phyloP scores from a whole-genome alignment of 306 rosid genomes.

The Pterocarpus santalinus region DNA sequence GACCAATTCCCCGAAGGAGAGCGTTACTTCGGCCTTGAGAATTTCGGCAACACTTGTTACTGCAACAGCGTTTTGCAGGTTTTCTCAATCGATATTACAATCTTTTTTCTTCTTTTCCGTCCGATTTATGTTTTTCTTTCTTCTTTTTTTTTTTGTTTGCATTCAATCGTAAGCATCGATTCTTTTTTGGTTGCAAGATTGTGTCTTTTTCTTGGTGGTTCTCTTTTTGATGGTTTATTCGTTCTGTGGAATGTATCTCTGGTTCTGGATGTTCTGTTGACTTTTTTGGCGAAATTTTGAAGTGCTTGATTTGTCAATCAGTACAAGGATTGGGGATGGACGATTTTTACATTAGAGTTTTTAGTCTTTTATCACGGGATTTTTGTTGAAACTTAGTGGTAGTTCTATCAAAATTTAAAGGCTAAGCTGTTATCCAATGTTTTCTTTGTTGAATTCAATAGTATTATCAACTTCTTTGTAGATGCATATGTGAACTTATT shows the following conservation, averaged over 20 bases:
- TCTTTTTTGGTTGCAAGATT: neutral
- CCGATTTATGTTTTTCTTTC: conserved; percentile 21
- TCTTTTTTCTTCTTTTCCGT: neutral
- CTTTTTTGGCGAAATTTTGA: neutral
- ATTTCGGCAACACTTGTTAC: conserved; percentile 98
- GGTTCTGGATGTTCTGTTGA: conserved; percentile 19
- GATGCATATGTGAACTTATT: neutral
- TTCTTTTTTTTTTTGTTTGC: neutral
- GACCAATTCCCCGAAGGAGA: conserved; percentile 99
- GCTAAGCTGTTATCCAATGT: neutral
- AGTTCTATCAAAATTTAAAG: neutral
- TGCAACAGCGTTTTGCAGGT: conserved; percentile 99
- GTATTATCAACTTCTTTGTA: neutral
- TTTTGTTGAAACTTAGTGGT: conserved; percentile 3
- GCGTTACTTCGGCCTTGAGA: conserved; percentile 95
- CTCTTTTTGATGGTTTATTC: neutral
- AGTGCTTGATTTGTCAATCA: conserved; percentile 12
- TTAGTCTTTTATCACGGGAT: neutral
- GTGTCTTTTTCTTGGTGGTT: neutral
- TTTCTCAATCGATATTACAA: conserved; percentile 14
- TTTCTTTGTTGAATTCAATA: neutral
- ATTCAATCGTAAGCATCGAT: neutral
- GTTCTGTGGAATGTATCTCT: conserved; percentile 13
- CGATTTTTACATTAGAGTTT: neutral
- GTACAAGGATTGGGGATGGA: neutral